Conservation (phyloP, 192 early-diverging fungal species). For the Dissophora ornata region DNA sequence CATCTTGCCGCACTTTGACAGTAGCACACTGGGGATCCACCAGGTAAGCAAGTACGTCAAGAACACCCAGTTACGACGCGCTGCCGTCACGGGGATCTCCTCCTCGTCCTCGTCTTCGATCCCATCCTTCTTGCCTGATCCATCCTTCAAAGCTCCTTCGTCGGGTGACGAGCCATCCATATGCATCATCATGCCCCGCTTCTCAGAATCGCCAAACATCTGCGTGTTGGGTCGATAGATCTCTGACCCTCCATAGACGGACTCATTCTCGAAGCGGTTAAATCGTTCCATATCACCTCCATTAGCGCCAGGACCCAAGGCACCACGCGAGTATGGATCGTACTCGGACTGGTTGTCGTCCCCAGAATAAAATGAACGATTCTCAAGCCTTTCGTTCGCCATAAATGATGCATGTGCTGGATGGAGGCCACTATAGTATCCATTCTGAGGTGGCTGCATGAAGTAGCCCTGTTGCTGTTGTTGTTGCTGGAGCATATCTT, state of each 20-base stretch:
- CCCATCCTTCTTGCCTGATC: conserved; percentile 37
- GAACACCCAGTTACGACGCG: conserved; percentile 84
- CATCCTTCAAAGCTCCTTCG: conserved; percentile 31
- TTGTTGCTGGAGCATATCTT: conserved; percentile 49
- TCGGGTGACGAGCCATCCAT: conserved; percentile 43
- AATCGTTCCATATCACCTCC: conserved; percentile 31
- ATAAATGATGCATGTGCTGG: conserved; percentile 36
- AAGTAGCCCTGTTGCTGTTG: conserved; percentile 35
- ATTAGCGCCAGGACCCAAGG: conserved; percentile 6
- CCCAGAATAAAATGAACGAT: conserved; percentile 55
- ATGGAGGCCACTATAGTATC: conserved; percentile 35
- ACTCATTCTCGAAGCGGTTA: conserved; percentile 47
- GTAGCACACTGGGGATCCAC: conserved; percentile 81
- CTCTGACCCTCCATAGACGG: conserved; percentile 56
- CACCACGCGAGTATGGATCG: conserved; percentile 66
- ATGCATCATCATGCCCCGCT: conserved; percentile 59
- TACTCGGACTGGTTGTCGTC: conserved; percentile 74
- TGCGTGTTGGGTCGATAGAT: conserved; percentile 51
- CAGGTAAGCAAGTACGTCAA: conserved; percentile 84
- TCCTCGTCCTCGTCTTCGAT: conserved; percentile 64
- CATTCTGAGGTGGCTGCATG: conserved; percentile 35
- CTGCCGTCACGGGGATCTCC: conserved; percentile 62
- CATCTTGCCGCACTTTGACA: conserved; percentile 82
- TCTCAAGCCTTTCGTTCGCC: conserved; percentile 51
- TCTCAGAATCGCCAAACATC: conserved; percentile 60